These are phyloP conservation scores for Lycium ferocissimum DNA, from an alignment of 257 asterid species.

Conservation along the genomic window DNA sequence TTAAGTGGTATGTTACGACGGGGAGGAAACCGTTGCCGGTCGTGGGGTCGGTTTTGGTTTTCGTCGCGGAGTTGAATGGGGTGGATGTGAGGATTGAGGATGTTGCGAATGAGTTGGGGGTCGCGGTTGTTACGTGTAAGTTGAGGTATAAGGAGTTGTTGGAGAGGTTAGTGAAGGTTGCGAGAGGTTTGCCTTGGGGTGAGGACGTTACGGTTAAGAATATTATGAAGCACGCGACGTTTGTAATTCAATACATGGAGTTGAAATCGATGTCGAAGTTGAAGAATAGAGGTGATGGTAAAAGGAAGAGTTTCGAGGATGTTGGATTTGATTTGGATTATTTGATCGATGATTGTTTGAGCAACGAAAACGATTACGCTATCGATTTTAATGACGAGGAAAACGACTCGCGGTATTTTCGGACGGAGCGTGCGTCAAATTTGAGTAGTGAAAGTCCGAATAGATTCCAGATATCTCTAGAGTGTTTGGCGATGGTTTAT, in stretches of 20 bases:
- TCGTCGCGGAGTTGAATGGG: constrained; percentile 65
- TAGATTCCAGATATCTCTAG: constrained; percentile 62
- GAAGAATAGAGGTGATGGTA: constrained; percentile 2
- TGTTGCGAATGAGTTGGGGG: constrained; percentile 59
- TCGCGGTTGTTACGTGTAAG: constrained; percentile 61
- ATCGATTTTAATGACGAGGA: constrained; percentile 33
- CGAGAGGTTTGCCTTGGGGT: constrained; percentile 83
- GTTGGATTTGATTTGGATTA: constrained; percentile 54
- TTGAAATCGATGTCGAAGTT: constrained; percentile 56
- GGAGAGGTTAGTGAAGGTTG: constrained; percentile 72
- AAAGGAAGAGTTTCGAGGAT: constrained; percentile 41
- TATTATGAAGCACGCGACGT: constrained; percentile 66
- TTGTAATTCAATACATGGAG: constrained; percentile 86
- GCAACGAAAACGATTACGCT: constrained; percentile 38
- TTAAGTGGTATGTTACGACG: constrained; percentile 85
- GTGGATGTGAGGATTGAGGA: constrained; percentile 60
- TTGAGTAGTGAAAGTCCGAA: constrained; percentile 39
- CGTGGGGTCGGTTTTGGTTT: constrained; percentile 77
- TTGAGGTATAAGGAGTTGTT: constrained; percentile 72
- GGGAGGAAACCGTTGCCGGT: constrained; percentile 83
- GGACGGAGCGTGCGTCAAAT: constrained; percentile 35
- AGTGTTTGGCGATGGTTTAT: constrained; percentile 64
- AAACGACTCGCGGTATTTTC: constrained; percentile 58
- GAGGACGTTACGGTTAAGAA: constrained; percentile 72
- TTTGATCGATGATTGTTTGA: constrained; percentile 59